Percentiles rank a stretch among this genome's conserved stretches.
Evolutionary conservation across 2,329 filamentous ascomycete species (phyloP).

Genomic region (Ceratocystis colombiana): DNA sequence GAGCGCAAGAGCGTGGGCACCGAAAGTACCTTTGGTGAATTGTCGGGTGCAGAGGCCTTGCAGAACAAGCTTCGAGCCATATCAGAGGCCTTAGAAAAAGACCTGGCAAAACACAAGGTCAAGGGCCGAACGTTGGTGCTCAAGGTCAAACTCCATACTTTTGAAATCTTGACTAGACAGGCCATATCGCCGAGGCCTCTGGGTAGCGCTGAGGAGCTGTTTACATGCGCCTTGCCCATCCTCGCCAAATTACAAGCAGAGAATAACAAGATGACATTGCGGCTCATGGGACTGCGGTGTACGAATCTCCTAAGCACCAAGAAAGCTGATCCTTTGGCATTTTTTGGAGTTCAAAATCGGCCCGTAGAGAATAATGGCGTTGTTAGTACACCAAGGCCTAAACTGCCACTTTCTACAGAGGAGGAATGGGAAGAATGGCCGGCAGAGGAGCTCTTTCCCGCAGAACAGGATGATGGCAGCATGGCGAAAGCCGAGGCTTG

Average conservation of each 20-base stretch:
- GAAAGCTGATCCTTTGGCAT: slow-evolving; percentile 63
- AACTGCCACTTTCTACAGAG: slow-evolving; percentile 27
- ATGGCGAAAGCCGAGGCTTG: not conserved
- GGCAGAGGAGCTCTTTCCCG: slow-evolving; percentile 39
- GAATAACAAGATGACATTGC: slow-evolving; percentile 63
- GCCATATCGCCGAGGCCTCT: slow-evolving; percentile 63
- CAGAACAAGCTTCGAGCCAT: slow-evolving; percentile 68
- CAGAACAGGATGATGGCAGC: not conserved
- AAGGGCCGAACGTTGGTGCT: slow-evolving; percentile 85
- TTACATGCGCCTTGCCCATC: slow-evolving; percentile 71
- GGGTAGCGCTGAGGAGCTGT: slow-evolving; percentile 67
- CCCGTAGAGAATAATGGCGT: not conserved
- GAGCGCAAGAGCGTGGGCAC: slow-evolving; percentile 91
- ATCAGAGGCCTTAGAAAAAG: slow-evolving; percentile 77
- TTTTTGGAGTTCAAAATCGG: slow-evolving; percentile 57
- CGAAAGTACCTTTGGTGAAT: slow-evolving; percentile 80
- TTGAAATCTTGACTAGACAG: slow-evolving; percentile 81
- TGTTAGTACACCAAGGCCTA: not conserved
- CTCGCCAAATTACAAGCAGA: slow-evolving; percentile 75
- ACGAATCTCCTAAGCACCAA: slow-evolving; percentile 81
- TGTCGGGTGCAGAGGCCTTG: slow-evolving; percentile 57
- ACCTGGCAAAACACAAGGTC: slow-evolving; percentile 66
- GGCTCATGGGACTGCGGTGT: slow-evolving; percentile 80
- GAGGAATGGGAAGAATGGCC: slow-evolving; percentile 58
- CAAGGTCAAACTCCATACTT: slow-evolving; percentile 90